Base-by-base conservation (phyloP, 257 asterid genomes). In the Solanum infundibuliforme region DNA sequence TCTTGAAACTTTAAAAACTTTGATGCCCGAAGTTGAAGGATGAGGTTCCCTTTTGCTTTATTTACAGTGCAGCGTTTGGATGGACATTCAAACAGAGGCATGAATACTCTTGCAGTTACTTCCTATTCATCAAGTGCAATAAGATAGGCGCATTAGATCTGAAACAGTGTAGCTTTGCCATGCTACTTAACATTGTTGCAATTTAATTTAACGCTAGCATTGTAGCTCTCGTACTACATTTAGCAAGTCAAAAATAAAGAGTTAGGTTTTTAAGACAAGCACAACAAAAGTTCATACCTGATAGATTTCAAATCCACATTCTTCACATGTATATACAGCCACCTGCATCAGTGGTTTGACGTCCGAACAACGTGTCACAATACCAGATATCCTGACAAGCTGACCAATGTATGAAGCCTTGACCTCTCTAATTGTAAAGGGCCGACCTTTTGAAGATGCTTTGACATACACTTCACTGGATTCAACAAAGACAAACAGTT, bases 311-410 rank as follows among this genome's bases (percentile, higher is more conserved):
- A 96, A 96, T 86, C 99, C 99, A 86, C 99, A 97, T 91, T 94
- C 98, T 92, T 97, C 99, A 60, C 99, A 97, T 31, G 99, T 97
- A 88, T 97, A 97, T 60, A 97, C 98, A 89, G 99, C 99, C 83
- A 96, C 99, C 93, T 96, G 99, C 98, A 96, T 96, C 86, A 97
- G 89, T 38, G 99, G 99, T 90, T 97, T 97, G 90, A 97, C 99
- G 87, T 96, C 99, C 0, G 98, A 97, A 86, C 99, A 96, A 12
- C 99, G 99, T 2, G 98, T 97, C 86, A 97, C 99, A 81, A 97
- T 96, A 83, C 99, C 99, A 83, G 99, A 95, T 91, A 90, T 89
- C 89, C 93, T 91, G 87, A 97, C 99, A 77, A 96, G 98, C 92
- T 96, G 99, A 60, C 99, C 99, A 83, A 97, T 97, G 86, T 94